Base-by-base conservation (phyloP, 75 land plant species). In the Pseudotsuga menziesii region DNA sequence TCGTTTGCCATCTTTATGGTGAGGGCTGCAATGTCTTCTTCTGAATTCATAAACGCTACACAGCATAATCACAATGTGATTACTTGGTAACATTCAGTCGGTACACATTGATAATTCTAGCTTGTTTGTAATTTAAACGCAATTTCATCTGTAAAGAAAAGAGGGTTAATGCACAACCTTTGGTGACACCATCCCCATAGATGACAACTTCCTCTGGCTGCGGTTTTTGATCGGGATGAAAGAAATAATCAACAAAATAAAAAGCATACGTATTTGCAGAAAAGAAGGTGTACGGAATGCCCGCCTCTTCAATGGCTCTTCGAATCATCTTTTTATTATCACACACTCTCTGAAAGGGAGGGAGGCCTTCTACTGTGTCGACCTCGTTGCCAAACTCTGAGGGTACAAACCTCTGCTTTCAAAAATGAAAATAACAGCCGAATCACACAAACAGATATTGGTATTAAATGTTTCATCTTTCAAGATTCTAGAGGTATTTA, bases 361-460 rank as follows among this genome's bases (percentile, higher is more conserved):
- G 66, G 55, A 79, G 66, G 1, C 17, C 75, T 15, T 11, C 58
- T 13, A 83, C 74, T 39, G 73, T 83, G 23, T 79, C 84, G 39
- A 56, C 73, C 55, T 83, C 85, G 39, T 5, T 15, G 4, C 86
- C 88, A 77, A 76, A 89, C 61, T 89, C 91, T 4, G 88, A 86
- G 15, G 88, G 88, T 1, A 89, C 4, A 29, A 89, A 83, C 67
- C 91, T 82, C 91, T 89, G 82, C 48, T 29, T 29, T 0, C 32
- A 29, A 29, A 29, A 29, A 29, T 29, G 32, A 29, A 29, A 29
- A 29, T 29, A 29, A 29, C 32, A 29, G 1, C 32, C 32, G 32
- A 29, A 29, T 29, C 32, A 29, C 32, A 29, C 32, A 29, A n/a
- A 29, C 32, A 29, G 32, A 29, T 29, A 29, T 29, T 29, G 32